Percentiles rank a stretch among this genome's conserved stretches.
phyloP scores from a whole-genome alignment of 345 rosid genomes.

The Hypericum perforatum region DNA sequence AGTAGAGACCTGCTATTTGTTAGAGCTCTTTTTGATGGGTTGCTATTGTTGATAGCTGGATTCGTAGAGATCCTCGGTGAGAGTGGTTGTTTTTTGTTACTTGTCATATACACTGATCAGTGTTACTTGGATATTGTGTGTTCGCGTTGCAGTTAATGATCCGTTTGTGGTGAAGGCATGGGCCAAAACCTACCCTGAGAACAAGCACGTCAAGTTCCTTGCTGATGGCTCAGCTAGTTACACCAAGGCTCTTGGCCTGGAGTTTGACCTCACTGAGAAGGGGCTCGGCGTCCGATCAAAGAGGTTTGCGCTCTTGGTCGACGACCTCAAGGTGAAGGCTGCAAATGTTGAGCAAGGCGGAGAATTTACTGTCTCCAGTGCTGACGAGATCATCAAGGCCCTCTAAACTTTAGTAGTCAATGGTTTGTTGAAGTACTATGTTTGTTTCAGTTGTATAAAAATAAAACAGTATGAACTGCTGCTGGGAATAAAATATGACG shows the following conservation, averaged over 20 bases:
- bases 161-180: slow-evolving; percentile 97
- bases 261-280: slow-evolving; percentile 76
- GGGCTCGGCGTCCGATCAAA: slow-evolving; percentile 84
- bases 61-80: too few species aligned
- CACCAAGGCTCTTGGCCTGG: slow-evolving; percentile 80
- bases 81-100: not conserved
- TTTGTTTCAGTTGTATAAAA: too few species aligned
- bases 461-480: too few species aligned
- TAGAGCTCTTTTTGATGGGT: too few species aligned
- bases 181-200: slow-evolving; percentile 88
- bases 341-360: slow-evolving; percentile 92
- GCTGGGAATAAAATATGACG: too few species aligned
- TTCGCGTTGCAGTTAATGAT: slow-evolving; percentile 56
- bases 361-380: slow-evolving; percentile 78
- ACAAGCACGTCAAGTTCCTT: slow-evolving; percentile 81
- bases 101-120: not conserved
- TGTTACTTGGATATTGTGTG: not conserved
- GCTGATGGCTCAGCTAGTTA: slow-evolving; percentile 84
- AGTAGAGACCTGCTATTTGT: too few species aligned
- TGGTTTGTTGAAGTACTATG: too few species aligned
- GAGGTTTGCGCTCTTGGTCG: slow-evolving; percentile 79
- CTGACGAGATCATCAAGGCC: slow-evolving; percentile 72
- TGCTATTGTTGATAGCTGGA: too few species aligned
- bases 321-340: slow-evolving; percentile 81
- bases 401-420: slow-evolving; percentile 27